These are phyloP conservation scores for Picea glauca DNA, from an alignment of 75 land plant genomes.

Conservation along the genomic window DNA sequence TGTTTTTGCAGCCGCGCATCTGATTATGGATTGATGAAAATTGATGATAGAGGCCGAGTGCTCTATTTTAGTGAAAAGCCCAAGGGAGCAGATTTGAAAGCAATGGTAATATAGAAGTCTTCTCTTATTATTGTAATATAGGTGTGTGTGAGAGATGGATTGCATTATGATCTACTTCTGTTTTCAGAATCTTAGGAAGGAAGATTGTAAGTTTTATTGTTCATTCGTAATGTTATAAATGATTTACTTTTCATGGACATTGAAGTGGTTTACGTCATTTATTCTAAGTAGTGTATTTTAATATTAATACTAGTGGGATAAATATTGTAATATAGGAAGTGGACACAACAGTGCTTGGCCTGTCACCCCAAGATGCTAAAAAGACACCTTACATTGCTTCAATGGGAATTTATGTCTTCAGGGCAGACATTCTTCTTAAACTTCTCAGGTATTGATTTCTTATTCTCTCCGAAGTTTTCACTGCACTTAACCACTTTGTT, in stretches of 20 bases:
- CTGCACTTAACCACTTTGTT: background rate
- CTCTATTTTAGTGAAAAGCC: conserved; percentile 81
- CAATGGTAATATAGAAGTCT: conserved; percentile 48
- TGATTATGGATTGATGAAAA: conserved; percentile 91
- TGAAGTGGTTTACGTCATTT: conserved; percentile 1
- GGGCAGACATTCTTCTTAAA: conserved; percentile 35
- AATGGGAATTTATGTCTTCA: conserved; percentile 56
- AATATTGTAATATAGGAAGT: conserved; percentile 56
- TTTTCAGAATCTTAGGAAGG: background rate
- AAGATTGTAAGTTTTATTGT: background rate
- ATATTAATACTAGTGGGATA: conserved; percentile 13
- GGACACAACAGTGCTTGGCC: conserved; percentile 44
- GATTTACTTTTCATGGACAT: background rate
- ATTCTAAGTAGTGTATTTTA: conserved; percentile 7
- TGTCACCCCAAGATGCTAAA: conserved; percentile 38
- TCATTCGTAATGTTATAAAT: background rate
- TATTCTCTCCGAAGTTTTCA: conserved; percentile 1
- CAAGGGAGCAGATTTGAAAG: conserved; percentile 65
- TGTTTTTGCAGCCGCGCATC: conserved; percentile 79
- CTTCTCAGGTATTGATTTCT: conserved; percentile 29
- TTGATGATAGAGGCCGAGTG: conserved; percentile 64
- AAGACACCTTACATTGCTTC: conserved; percentile 51
- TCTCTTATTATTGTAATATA: background rate
- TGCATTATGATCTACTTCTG: background rate
- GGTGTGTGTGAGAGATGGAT: background rate